Evolutionary conservation across 1,284 basidiomycete genomes (phyloP).

Genomic region (Fistulinella cinereoalba): DNA sequence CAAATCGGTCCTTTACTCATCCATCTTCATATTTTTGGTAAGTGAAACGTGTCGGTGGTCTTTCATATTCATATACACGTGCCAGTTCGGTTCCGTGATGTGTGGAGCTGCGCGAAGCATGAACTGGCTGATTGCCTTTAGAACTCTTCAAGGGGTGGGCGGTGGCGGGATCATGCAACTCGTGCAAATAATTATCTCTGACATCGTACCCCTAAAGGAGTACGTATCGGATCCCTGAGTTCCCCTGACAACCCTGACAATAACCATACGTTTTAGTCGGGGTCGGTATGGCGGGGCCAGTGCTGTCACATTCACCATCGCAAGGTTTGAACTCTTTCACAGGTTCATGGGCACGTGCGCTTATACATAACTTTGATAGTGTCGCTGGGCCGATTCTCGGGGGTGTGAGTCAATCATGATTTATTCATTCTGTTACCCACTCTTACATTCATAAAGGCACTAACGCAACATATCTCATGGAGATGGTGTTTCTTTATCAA

Average conservation of each 20-base stretch:
- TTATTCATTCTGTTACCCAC: neutral
- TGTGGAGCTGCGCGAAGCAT: conserved; percentile 81
- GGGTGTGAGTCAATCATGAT: conserved; percentile 47
- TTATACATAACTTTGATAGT: conserved; percentile 32
- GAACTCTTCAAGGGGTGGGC: conserved; percentile 82
- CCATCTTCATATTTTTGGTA: conserved; percentile 71
- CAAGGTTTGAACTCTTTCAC: conserved; percentile 41
- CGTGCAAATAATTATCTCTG: conserved; percentile 73
- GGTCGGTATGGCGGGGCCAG: conserved; percentile 33
- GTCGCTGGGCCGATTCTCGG: conserved; percentile 76
- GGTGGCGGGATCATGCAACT: conserved; percentile 73
- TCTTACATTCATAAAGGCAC: conserved; percentile 39
- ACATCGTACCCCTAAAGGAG: conserved; percentile 77
- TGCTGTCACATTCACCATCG: conserved; percentile 38
- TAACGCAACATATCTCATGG: conserved; percentile 73
- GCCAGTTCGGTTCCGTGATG: conserved; percentile 71
- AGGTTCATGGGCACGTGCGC: neutral
- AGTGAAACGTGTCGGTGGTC: conserved; percentile 7
- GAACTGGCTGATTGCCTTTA: conserved; percentile 67
- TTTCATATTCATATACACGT: neutral
- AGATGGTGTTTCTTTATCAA: conserved; percentile 81
- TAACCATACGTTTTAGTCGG: conserved; percentile 43
- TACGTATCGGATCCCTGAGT: conserved; percentile 34
- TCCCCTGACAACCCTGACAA: neutral
- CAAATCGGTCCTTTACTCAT: conserved; percentile 70